These are phyloP conservation scores for Hanseniaspora lachancei DNA, from an alignment of 805 yeast genomes.

Conservation along the genomic window DNA sequence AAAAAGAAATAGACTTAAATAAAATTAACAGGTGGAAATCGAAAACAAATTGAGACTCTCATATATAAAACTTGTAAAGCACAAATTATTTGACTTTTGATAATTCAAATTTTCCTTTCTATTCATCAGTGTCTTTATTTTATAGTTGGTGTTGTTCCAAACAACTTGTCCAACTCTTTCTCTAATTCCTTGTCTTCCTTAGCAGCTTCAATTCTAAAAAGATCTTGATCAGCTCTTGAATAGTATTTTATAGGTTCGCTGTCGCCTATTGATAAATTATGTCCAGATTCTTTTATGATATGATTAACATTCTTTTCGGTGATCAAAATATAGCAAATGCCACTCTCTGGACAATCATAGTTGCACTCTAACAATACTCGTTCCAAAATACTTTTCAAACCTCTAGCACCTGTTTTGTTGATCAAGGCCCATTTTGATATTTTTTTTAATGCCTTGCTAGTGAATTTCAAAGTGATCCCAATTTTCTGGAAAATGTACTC, in stretches of 20 bases:
- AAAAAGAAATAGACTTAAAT: background rate
- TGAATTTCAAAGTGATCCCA: slow-evolving; percentile 39
- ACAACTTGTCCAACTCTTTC: slow-evolving; percentile 25
- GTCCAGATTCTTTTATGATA: slow-evolving; percentile 25
- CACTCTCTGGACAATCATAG: slow-evolving; percentile 49
- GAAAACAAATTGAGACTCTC: no score
- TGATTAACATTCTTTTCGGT: slow-evolving; percentile 34
- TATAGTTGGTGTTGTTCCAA: slow-evolving; percentile 20
- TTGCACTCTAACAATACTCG: slow-evolving; percentile 38
- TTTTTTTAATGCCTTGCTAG: slow-evolving; percentile 34
- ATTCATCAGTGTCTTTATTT: background rate
- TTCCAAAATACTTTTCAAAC: slow-evolving; percentile 43
- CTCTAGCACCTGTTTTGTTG: slow-evolving; percentile 52
- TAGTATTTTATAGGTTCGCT: slow-evolving; percentile 34
- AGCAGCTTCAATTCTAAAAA: slow-evolving; percentile 31
- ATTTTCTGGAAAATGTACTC: slow-evolving; percentile 40
- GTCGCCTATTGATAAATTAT: slow-evolving; percentile 18
- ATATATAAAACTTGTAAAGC: no score
- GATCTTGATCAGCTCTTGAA: slow-evolving; percentile 32
- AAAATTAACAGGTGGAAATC: no score
- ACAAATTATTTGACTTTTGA: no score
- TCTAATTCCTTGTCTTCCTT: slow-evolving; percentile 33
- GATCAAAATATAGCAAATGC: slow-evolving; percentile 37
- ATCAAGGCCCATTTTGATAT: slow-evolving; percentile 38
- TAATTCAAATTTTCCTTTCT: background rate